Conservation (phyloP, 306 rosid genomes). For the Lathyrus tuberosus region DNA sequence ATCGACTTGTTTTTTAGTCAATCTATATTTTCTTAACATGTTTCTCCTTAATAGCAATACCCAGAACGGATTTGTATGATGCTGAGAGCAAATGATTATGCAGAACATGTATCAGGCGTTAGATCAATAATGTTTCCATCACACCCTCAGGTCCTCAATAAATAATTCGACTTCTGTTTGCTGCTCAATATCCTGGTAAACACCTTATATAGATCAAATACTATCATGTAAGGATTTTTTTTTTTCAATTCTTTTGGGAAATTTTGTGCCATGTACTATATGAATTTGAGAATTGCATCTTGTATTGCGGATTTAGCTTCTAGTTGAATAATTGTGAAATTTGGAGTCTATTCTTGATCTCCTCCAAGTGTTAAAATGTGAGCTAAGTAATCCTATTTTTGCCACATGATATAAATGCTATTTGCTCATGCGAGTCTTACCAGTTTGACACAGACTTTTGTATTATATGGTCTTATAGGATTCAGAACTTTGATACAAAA, state of each 20-base stretch:
- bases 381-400: conserved; percentile 28
- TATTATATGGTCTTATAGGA: neutral
- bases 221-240: conserved; percentile 29
- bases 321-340: conserved; percentile 31
- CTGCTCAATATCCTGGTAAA: conserved; percentile 39
- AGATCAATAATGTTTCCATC: conserved; percentile 20
- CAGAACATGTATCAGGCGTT: conserved; percentile 35
- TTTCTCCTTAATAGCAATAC: conserved; percentile 50
- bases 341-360: conserved; percentile 34
- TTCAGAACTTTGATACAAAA: neutral
- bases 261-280: conserved; percentile 27
- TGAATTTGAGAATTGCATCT: conserved; percentile 39
- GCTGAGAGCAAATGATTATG: conserved; percentile 70
- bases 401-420: conserved; percentile 19
- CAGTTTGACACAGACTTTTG: neutral
- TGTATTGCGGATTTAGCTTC: conserved; percentile 27
- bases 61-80: conserved; percentile 75
- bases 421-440: conserved; percentile 5
- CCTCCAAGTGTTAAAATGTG: conserved; percentile 3
- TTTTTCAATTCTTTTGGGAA: conserved; percentile 35
- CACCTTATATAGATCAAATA: conserved; percentile 40
- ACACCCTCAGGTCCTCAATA: conserved; percentile 24
- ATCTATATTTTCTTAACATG: conserved; percentile 17
- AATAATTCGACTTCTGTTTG: conserved; percentile 29
- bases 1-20: neutral